These are phyloP conservation scores for Coemansia pectinata DNA, from an alignment of 192 early-diverging fungal species.

Conservation along the genomic window DNA sequence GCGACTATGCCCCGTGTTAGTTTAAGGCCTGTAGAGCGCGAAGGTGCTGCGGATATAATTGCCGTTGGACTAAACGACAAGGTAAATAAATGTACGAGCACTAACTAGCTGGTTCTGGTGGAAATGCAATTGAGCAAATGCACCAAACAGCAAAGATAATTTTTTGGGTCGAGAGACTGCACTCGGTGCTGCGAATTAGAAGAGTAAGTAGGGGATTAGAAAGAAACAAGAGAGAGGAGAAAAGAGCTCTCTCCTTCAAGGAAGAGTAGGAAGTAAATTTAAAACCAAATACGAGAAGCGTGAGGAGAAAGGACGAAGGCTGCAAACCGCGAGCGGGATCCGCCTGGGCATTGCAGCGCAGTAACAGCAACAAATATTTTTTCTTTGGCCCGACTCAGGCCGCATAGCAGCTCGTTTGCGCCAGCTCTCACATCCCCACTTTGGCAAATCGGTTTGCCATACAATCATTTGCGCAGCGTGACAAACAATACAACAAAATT, in stretches of 20 bases:
- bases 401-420: not conserved
- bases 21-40: not conserved
- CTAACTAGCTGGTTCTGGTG: not conserved
- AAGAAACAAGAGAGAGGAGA: not conserved
- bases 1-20: not conserved
- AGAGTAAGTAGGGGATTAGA: not conserved
- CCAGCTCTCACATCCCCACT: slow-evolving; percentile 1
- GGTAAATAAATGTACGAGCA: not conserved
- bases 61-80: not conserved
- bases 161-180: not conserved
- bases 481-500: not conserved
- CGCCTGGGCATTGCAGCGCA: not conserved
- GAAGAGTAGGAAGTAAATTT: not conserved
- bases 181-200: not conserved
- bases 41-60: not conserved
- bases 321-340: slow-evolving; percentile 7
- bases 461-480: not conserved
- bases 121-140: slow-evolving; percentile 1
- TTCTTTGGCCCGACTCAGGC: not conserved
- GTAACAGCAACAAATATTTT: slow-evolving; percentile 6
- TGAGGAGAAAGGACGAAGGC: not conserved
- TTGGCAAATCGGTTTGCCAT: not conserved
- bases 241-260: not conserved
- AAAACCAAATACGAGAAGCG: not conserved
- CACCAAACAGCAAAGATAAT: not conserved